phyloP scores from a whole-genome alignment of 2,329 filamentous ascomycete species.

The Aspergillus sp. region DNA sequence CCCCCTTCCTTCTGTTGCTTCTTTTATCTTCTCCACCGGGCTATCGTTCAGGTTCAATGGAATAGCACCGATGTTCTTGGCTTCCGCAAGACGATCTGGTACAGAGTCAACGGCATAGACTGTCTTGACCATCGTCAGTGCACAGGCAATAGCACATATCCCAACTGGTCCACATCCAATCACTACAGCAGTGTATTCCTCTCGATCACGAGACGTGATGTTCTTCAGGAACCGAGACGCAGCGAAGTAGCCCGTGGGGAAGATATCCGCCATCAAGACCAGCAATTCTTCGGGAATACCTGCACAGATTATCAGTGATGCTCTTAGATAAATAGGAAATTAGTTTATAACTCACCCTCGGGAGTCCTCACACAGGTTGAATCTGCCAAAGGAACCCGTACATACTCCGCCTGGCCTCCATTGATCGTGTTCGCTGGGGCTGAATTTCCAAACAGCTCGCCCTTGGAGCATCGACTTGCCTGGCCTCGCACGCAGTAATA shows the following conservation, averaged over 20 bases:
- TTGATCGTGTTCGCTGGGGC: slow-evolving; percentile 50
- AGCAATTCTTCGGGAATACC: slow-evolving; percentile 63
- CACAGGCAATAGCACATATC: slow-evolving; percentile 70
- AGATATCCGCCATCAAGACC: slow-evolving; percentile 83
- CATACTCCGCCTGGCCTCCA: slow-evolving; percentile 74
- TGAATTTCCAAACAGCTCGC: slow-evolving; percentile 61
- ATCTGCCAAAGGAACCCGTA: slow-evolving; percentile 72
- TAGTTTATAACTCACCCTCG: slow-evolving; percentile 27
- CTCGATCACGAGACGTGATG: slow-evolving; percentile 36
- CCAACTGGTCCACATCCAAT: slow-evolving; percentile 79
- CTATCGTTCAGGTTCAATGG: slow-evolving; percentile 68
- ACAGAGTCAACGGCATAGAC: slow-evolving; percentile 73
- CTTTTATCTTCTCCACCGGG: slow-evolving; percentile 61
- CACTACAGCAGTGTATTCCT: slow-evolving; percentile 59
- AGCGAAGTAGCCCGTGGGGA: slow-evolving; percentile 68
- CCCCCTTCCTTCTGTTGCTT: slow-evolving; percentile 68
- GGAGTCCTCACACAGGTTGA: slow-evolving; percentile 68
- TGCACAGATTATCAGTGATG: not conserved
- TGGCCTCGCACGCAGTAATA: slow-evolving; percentile 72
- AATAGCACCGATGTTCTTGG: slow-evolving; percentile 66
- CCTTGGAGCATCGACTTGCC: slow-evolving; percentile 67
- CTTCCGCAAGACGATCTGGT: slow-evolving; percentile 64
- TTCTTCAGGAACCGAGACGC: slow-evolving; percentile 62
- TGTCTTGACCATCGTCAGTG: slow-evolving; percentile 62
- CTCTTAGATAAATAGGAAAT: not conserved